Conservation (phyloP, 2,329 filamentous ascomycete species). For the Chaetomium sp. region DNA sequence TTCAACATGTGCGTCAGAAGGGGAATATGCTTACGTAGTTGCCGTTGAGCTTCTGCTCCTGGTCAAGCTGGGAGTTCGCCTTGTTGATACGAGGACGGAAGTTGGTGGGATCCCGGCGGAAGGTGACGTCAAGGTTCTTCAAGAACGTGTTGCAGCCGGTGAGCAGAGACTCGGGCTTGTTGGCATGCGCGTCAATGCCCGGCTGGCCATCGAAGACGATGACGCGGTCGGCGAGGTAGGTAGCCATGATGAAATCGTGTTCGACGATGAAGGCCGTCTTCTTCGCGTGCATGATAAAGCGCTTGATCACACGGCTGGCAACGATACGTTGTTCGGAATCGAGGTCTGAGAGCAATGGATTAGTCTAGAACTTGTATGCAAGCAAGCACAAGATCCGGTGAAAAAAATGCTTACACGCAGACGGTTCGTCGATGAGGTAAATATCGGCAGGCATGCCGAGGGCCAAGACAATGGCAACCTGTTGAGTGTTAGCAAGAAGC, state of each 20-base stretch:
- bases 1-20: not conserved
- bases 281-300: slow-evolving; percentile 99
- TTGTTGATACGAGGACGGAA: slow-evolving; percentile 99
- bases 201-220: slow-evolving; percentile 97
- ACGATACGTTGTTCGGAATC: slow-evolving; percentile 99
- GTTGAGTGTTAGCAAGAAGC: slow-evolving; percentile 8
- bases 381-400: not conserved
- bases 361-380: not conserved
- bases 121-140: slow-evolving; percentile 94
- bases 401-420: slow-evolving; percentile 49
- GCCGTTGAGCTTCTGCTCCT: slow-evolving; percentile 89
- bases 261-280: slow-evolving; percentile 99
- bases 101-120: slow-evolving; percentile 94
- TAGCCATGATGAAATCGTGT: slow-evolving; percentile 99
- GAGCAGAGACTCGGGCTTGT: slow-evolving; percentile 82
- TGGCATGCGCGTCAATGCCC: slow-evolving; percentile 80
- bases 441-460: slow-evolving; percentile 94
- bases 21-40: slow-evolving; percentile 66
- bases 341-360: slow-evolving; percentile 47
- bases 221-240: slow-evolving; percentile 73
- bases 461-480: slow-evolving; percentile 70
- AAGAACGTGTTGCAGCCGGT: slow-evolving; percentile 96
- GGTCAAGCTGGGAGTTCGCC: slow-evolving; percentile 87
- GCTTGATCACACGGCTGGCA: slow-evolving; percentile 94
- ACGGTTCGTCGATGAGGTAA: slow-evolving; percentile 97